Evolutionary conservation across 768 basidiomycete species (phyloP).

Genomic region (Podaxis sp.): DNA sequence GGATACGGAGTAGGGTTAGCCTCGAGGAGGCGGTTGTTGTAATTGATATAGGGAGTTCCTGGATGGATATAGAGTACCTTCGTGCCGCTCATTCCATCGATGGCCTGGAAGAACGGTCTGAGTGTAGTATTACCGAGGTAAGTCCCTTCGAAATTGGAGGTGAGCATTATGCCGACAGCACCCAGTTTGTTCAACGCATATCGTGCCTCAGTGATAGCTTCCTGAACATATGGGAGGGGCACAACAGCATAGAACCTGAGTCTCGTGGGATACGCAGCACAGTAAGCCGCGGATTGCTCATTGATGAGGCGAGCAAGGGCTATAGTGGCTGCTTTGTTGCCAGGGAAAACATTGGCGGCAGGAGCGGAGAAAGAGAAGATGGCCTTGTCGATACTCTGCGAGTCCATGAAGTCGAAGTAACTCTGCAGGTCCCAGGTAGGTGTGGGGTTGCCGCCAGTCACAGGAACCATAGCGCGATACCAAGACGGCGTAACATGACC

Average conservation of each 20-base stretch:
- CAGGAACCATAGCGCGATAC: conserved; percentile 26
- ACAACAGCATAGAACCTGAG: conserved; percentile 31
- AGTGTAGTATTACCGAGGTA: conserved; percentile 28
- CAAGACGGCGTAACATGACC: conserved; percentile 28
- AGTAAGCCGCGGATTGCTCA: conserved; percentile 30
- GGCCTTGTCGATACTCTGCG: conserved; percentile 25
- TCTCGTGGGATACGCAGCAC: conserved; percentile 21
- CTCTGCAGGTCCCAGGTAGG: conserved; percentile 25
- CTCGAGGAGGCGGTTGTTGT: conserved; percentile 22
- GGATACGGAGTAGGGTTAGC: conserved; percentile 30
- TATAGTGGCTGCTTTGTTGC: conserved; percentile 22
- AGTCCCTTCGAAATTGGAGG: conserved; percentile 28
- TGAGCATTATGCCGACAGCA: conserved; percentile 28
- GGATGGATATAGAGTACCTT: conserved; percentile 31
- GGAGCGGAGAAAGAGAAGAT: conserved; percentile 29
- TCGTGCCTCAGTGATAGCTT: conserved; percentile 26
- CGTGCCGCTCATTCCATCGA: conserved; percentile 22
- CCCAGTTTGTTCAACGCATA: conserved; percentile 29
- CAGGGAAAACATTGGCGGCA: conserved; percentile 26
- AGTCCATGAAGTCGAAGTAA: conserved; percentile 27
- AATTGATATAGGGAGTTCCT: conserved; percentile 23
- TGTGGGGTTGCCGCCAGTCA: conserved; percentile 24
- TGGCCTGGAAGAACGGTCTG: conserved; percentile 26
- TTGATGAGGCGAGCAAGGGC: conserved; percentile 33
- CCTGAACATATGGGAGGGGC: conserved; percentile 29